Conservation (phyloP, 192 early-diverging fungal genomes). For the Chytriomyces sp. region DNA sequence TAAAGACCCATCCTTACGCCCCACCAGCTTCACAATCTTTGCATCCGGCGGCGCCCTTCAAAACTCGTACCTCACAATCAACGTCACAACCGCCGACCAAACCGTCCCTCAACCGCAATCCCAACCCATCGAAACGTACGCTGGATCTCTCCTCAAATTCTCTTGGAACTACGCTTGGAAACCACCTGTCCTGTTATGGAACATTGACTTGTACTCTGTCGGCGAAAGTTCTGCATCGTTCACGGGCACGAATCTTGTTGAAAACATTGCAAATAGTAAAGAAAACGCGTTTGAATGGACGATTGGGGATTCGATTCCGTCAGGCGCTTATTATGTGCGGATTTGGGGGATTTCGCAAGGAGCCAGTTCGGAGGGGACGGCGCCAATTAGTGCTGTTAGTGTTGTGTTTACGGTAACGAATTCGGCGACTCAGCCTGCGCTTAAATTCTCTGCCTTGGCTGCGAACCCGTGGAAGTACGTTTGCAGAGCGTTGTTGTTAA, state of each 20-base stretch:
- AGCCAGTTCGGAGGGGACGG: neutral
- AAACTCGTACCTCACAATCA: slow-evolving; percentile 1
- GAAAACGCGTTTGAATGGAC: neutral
- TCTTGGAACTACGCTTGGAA: slow-evolving; percentile 7
- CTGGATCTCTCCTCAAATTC: neutral
- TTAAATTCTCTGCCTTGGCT: slow-evolving; percentile 6
- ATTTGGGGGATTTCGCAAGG: slow-evolving; percentile 14
- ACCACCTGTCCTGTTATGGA: neutral
- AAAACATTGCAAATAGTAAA: neutral
- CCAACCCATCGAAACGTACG: neutral
- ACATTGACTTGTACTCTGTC: slow-evolving; percentile 16
- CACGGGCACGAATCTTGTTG: neutral
- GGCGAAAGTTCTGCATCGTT: neutral
- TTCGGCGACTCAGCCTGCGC: neutral
- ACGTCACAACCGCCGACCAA: neutral
- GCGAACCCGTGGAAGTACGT: slow-evolving; percentile 15
- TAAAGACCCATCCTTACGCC: neutral
- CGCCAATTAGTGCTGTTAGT: slow-evolving; percentile 12
- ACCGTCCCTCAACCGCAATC: neutral
- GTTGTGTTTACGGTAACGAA: slow-evolving; percentile 21
- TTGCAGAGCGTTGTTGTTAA: no score
- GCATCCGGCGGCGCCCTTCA: neutral
- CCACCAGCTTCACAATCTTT: slow-evolving; percentile 21
- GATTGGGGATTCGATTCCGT: neutral
- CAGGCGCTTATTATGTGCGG: slow-evolving; percentile 12